Percentiles rank a stretch among this genome's conserved stretches.
These are phyloP conservation scores for Murraya paniculata DNA, from an alignment of 345 rosid genomes.

Conservation along the genomic window DNA sequence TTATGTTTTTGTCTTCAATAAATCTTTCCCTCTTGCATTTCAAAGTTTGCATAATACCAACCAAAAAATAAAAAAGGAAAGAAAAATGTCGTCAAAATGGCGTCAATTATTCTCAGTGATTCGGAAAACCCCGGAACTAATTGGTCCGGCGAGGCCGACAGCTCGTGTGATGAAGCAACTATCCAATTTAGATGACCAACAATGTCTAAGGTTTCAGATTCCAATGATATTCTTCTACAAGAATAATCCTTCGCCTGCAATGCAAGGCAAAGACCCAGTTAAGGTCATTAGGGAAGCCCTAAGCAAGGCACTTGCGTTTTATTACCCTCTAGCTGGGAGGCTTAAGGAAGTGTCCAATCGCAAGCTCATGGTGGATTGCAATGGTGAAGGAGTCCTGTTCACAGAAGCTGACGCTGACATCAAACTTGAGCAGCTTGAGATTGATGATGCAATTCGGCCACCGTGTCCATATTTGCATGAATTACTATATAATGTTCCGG, in stretches of 20 bases:
- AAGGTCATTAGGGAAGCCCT: slow-evolving; percentile 1
- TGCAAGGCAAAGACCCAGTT: background rate
- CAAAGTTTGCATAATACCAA: no score
- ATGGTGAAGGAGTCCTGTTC: slow-evolving; percentile 2
- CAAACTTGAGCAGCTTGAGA: slow-evolving; percentile 4
- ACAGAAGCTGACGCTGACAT: background rate
- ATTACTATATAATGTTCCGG: background rate
- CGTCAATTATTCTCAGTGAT: background rate
- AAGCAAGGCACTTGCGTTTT: background rate
- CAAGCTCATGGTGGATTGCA: slow-evolving; percentile 10
- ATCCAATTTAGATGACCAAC: background rate
- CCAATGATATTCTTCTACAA: background rate
- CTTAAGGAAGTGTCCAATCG: background rate
- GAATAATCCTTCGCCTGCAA: background rate
- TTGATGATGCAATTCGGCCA: background rate
- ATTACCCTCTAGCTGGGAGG: slow-evolving; percentile 7
- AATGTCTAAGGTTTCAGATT: background rate
- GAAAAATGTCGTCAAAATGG: background rate
- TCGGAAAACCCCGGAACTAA: background rate
- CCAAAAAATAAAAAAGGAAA: background rate
- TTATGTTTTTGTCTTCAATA: no score
- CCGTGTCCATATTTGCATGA: background rate
- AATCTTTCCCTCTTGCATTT: no score
- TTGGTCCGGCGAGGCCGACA: background rate
- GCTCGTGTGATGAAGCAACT: background rate